Evolutionary conservation across 345 rosid genomes (phyloP).

Genomic region (Eucalyptus curtisii): DNA sequence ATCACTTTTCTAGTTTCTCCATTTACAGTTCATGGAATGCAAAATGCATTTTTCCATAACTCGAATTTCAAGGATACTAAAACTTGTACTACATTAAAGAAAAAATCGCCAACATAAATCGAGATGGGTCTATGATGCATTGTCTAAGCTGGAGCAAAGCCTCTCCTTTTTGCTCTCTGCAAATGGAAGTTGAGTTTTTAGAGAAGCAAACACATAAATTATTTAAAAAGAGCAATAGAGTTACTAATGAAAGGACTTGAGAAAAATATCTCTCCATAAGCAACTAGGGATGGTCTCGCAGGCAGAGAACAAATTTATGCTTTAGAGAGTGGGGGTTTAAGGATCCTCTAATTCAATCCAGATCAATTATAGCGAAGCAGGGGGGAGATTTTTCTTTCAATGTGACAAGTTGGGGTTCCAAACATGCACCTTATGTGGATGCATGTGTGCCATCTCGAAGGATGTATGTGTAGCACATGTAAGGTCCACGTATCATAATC

Average conservation of each 20-base stretch:
- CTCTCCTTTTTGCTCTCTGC: background rate
- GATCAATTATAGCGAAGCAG: background rate
- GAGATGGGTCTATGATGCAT: background rate
- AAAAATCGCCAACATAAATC: no score
- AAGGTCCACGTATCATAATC: no score
- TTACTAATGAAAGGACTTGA: background rate
- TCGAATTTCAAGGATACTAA: no score
- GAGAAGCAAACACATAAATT: background rate
- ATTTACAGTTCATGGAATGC: no score
- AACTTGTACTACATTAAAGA: no score
- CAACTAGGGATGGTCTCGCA: fast-evolving
- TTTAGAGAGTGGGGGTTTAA: background rate
- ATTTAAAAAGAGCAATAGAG: background rate
- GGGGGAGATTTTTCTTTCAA: background rate
- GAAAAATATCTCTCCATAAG: background rate
- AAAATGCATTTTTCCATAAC: no score
- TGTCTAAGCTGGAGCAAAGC: background rate
- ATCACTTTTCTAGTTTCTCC: no score
- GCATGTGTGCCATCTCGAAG: no score
- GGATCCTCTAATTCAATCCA: background rate
- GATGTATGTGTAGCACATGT: no score
- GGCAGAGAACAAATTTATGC: fast-evolving
- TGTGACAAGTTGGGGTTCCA: no score
- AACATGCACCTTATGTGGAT: background rate
- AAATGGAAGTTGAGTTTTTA: background rate